Percentiles rank a stretch among this genome's conserved stretches.
phyloP scores from a whole-genome alignment of 1,284 basidiomycete genomes.

The Neotropicomus parvogracilis region DNA sequence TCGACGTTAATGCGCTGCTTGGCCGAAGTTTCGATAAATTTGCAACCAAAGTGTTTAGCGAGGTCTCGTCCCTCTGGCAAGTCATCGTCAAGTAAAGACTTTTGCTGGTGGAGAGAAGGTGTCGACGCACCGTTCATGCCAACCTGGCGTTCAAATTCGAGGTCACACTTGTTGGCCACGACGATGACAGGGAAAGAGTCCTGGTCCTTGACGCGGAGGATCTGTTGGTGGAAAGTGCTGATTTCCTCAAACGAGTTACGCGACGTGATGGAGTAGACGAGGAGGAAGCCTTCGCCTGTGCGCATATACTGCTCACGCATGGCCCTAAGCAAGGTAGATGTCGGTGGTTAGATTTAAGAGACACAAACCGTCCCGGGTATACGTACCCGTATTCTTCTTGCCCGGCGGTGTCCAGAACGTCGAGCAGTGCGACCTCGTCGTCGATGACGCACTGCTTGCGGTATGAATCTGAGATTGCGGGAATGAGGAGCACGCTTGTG shows the following conservation, averaged over 20 bases:
- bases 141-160: conserved; percentile 97
- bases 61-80: conserved; percentile 90
- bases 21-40: conserved; percentile 98
- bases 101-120: not conserved
- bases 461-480: conserved; percentile 70
- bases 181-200: conserved; percentile 98
- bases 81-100: not conserved
- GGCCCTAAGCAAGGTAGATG: conserved; percentile 50
- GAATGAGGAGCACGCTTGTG: conserved; percentile 6
- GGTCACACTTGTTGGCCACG: conserved; percentile 98
- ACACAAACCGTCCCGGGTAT: not conserved
- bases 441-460: conserved; percentile 96
- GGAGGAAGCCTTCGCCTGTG: conserved; percentile 95
- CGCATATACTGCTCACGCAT: conserved; percentile 99
- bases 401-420: conserved; percentile 97
- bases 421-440: conserved; percentile 94
- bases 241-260: conserved; percentile 98
- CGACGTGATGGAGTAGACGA: conserved; percentile 98
- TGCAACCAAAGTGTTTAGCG: conserved; percentile 94
- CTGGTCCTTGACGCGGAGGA: conserved; percentile 94
- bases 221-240: conserved; percentile 97
- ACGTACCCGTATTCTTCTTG: conserved; percentile 98
- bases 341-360: conserved; percentile 1
- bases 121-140: conserved; percentile 80
- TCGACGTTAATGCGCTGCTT: conserved; percentile 99